phyloP scores from a whole-genome alignment of 805 yeast genomes.

The Sugiyamaella marilandica region DNA sequence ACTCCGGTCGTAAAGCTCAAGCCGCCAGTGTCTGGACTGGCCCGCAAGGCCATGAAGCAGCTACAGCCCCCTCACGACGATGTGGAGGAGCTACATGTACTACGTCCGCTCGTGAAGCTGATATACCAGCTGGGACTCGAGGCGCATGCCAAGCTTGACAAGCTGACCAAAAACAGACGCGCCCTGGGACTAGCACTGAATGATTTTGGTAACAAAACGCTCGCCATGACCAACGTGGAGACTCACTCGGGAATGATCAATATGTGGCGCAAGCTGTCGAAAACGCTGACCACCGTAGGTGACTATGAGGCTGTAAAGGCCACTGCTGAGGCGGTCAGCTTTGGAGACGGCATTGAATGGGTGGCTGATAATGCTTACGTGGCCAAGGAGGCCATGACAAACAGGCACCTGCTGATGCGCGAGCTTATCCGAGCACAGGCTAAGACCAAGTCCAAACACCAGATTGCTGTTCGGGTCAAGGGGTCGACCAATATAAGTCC shows the following conservation, averaged over 20 bases:
- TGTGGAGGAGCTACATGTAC: constrained; percentile 69
- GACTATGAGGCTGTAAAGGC: constrained; percentile 72
- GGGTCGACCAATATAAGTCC: constrained; percentile 78
- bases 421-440: constrained; percentile 78
- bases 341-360: constrained; percentile 69
- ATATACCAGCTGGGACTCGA: constrained; percentile 56
- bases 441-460: constrained; percentile 63
- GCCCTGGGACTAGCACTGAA: constrained; percentile 54
- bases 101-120: constrained; percentile 80
- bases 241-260: constrained; percentile 65
- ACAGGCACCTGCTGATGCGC: constrained; percentile 87
- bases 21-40: constrained; percentile 77
- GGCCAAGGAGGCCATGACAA: constrained; percentile 88
- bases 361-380: constrained; percentile 73
- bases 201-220: constrained; percentile 42
- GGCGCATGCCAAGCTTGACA: constrained; percentile 53
- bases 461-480: constrained; percentile 60
- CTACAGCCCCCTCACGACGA: constrained; percentile 90
- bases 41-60: constrained; percentile 87
- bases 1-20: constrained; percentile 55
- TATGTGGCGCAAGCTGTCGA: constrained; percentile 75
- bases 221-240: constrained; percentile 43
- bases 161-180: constrained; percentile 42
- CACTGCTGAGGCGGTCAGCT: constrained; percentile 62
- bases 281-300: constrained; percentile 62